These are phyloP conservation scores for Psilocybe azurescens DNA, from an alignment of 768 basidiomycete genomes.

Conservation along the genomic window DNA sequence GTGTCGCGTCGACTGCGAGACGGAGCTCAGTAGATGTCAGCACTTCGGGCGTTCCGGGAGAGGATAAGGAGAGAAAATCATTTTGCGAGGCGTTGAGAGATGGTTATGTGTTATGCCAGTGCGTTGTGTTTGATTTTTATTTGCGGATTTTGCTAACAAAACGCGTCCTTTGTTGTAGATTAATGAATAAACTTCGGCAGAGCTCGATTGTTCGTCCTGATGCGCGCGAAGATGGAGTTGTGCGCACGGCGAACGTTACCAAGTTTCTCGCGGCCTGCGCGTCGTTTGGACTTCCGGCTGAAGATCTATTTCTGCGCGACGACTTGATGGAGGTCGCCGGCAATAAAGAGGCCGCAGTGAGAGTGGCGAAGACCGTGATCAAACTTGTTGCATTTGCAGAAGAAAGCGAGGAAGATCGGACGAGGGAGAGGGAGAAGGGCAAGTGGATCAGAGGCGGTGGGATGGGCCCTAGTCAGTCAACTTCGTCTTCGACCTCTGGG, in stretches of 20 bases:
- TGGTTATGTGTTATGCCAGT: slow-evolving; percentile 92
- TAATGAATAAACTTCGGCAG: slow-evolving; percentile 85
- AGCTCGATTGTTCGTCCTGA: slow-evolving; percentile 73
- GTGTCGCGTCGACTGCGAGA: slow-evolving; percentile 34
- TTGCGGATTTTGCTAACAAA: slow-evolving; percentile 8
- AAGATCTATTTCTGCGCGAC: slow-evolving; percentile 71
- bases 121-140: slow-evolving; percentile 39
- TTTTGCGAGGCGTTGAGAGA: slow-evolving; percentile 83
- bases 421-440: slow-evolving; percentile 17
- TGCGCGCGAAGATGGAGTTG: slow-evolving; percentile 67
- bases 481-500: neutral
- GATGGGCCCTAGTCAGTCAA: neutral
- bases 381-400: slow-evolving; percentile 70
- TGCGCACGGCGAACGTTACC: slow-evolving; percentile 72
- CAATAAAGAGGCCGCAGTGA: slow-evolving; percentile 57
- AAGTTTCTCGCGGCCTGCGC: slow-evolving; percentile 81
- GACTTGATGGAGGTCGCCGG: slow-evolving; percentile 67
- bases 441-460: slow-evolving; percentile 19
- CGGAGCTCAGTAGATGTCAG: slow-evolving; percentile 15
- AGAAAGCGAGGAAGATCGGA: slow-evolving; percentile 36
- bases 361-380: slow-evolving; percentile 78
- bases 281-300: slow-evolving; percentile 63
- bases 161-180: slow-evolving; percentile 43
- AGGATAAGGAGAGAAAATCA: slow-evolving; percentile 74
- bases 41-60: slow-evolving; percentile 29